Evolutionary conservation across 1,284 basidiomycete genomes (phyloP), one percentile per base, ranked within the genome.

Genomic region (Kalmanozyma brasiliensis): DNA sequence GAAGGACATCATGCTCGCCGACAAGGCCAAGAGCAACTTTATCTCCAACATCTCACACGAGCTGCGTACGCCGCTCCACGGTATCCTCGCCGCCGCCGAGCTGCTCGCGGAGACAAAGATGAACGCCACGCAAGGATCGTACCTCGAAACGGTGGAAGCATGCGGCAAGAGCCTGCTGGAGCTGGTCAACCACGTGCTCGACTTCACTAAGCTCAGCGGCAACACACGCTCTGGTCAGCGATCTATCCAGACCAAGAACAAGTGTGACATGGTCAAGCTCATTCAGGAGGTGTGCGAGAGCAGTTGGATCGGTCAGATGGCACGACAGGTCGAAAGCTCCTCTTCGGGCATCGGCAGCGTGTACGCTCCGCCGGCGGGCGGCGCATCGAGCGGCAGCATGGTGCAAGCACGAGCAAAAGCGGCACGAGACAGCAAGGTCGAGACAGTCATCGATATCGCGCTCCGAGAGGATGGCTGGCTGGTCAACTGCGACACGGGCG

Each of bases 21-120:
- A 97, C 83, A 94, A 96, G 81, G 90, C 92, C 1, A 81, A 93
- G 83, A 89, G 90, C 72, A 82, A 92, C 52, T 94, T 94, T 82
- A 93, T 94, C 65, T 93, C 91, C 13, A 94, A 94, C 77, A 96
- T 97, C 77, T 95, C 92, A 13, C 94, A 97, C 82, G 94, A 97
- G 82, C 85, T 83, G 8, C 63, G 82, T 9, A 83, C 82, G 16
- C 82, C 82, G 13, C 72, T 83, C 9, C 80, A 83, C 47, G 82
- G 82, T 19, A 94, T 95, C 69, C 84, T 96, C 13, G 93, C 93
- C 4, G 92, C 93, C 2, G 92, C 93, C 7, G 94, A 97, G 79
- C 84, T 97, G 19, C 85, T 97, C 7, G 86, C 87, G 30, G 94
- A 96, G 61, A 95, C 91, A 16, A 83, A 87, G 23, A 85, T 98